These are phyloP conservation scores for Suillus placidus DNA, from an alignment of 768 basidiomycete genomes.

Conservation along the genomic window DNA sequence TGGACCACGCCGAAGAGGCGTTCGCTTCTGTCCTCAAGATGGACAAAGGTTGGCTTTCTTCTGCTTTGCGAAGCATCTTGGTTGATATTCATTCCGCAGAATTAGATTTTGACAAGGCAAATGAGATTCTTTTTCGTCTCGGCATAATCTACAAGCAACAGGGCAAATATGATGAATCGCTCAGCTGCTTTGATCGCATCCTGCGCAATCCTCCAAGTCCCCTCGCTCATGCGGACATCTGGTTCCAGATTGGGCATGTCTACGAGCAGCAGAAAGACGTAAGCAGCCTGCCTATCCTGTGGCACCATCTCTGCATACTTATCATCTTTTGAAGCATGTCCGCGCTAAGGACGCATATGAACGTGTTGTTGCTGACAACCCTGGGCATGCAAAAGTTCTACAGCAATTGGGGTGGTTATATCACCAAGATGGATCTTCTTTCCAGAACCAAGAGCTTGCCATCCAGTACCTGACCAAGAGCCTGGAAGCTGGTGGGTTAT, in stretches of 20 bases:
- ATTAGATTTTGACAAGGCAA: constrained; percentile 94
- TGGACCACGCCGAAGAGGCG: constrained; percentile 99
- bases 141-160: constrained; percentile 99
- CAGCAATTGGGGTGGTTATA: constrained; percentile 99
- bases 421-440: constrained; percentile 91
- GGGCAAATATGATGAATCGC: constrained; percentile 85
- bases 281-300: constrained; percentile 30
- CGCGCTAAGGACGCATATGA: constrained; percentile 96
- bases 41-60: constrained; percentile 78
- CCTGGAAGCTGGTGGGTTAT: constrained; percentile 82
- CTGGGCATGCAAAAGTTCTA: constrained; percentile 93
- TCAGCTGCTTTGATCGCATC: constrained; percentile 95
- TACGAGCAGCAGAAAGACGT: constrained; percentile 98
- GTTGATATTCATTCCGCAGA: constrained; percentile 36
- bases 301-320: constrained; percentile 11
- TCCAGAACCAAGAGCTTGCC: constrained; percentile 95
- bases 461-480: constrained; percentile 93
- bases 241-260: constrained; percentile 99
- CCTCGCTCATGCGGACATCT: constrained; percentile 95
- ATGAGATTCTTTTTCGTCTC: constrained; percentile 96
- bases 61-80: background rate
- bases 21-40: constrained; percentile 95
- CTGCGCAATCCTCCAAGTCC: constrained; percentile 94
- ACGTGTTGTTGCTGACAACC: constrained; percentile 90
- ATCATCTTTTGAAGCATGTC: constrained; percentile 59